Evolutionary conservation across 1,284 basidiomycete genomes (phyloP), one percentile per base, ranked within the genome.

Genomic region (Wolfiporia cocos): DNA sequence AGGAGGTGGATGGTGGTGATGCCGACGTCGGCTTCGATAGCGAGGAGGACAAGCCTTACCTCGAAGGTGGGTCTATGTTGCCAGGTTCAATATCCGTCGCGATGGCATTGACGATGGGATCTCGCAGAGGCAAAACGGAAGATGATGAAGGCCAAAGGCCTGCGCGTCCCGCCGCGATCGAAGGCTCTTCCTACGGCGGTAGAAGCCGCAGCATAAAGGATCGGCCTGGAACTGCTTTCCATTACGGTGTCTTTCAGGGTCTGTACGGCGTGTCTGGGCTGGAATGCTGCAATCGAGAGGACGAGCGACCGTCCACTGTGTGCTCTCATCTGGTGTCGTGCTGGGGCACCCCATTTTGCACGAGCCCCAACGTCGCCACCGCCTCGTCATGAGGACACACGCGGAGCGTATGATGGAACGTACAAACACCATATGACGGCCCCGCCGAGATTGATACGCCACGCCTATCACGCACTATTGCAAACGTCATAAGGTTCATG

Each of bases 111-210:
- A 23, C 12, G 14, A 17, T 42, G 17, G 14, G 26, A 30, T 19
- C 18, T 15, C 15, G 37, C 42, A 89, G 86, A 82, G 61, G 71
- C 74, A 3, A 86, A 80, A 62, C 75, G 85, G 52, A 75, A 73
- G 56, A 74, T 74, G 47, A 78, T 85, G 74, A 87, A 84, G 56
- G 76, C 78, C 15, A 88, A 83, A 60, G 86, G 86, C 35, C 66
- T 86, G 37, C 76, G 77, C 39, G 78, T 77, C 32, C 76, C 72
- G 35, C 72, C 74, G 35, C 74, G 76, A 43, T 49, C 48, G 39
- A 60, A 59, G 42, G 43, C 48, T 43, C 48, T 50, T 12, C 43
- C 51, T 22, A 49, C 49, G 20, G 36, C 52, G n/a, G 50, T 51
- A 19, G 34, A 44, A 35, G 54, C 56, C 15, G 44, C 56, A 11